Conservation (phyloP, 805 yeast genomes). For the Myxozyma melibiosi region DNA sequence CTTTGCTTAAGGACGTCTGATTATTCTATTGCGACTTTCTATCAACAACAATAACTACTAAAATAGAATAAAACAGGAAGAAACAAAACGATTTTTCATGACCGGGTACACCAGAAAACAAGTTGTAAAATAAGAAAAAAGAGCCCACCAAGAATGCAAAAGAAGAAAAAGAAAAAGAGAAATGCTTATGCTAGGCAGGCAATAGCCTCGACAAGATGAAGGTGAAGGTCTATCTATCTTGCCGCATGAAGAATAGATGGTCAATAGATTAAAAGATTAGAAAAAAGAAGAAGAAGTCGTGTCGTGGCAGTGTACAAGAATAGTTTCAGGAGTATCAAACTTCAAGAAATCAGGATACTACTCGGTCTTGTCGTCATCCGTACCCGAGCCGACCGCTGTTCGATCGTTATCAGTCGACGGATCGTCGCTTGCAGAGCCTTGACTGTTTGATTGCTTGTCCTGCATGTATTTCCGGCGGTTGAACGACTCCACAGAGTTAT, state of each 20-base stretch:
- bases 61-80: background rate
- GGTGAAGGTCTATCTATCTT: too few relatives aligned
- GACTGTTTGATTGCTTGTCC: background rate
- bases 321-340: too few relatives aligned
- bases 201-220: too few relatives aligned
- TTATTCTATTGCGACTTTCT: background rate
- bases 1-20: too few relatives aligned
- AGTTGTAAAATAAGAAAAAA: background rate
- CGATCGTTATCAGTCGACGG: background rate
- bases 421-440: background rate
- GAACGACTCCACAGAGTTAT: slow-evolving; percentile 11
- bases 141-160: slow-evolving; percentile 4
- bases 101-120: slow-evolving; percentile 4
- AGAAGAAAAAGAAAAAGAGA: background rate
- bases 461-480: slow-evolving; percentile 2
- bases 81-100: background rate
- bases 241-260: too few relatives aligned
- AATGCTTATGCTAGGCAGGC: background rate
- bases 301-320: too few relatives aligned
- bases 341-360: background rate
- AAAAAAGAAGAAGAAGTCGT: too few relatives aligned
- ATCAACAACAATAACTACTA: background rate
- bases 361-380: slow-evolving; percentile 3
- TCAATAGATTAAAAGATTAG: too few relatives aligned
- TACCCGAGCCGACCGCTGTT: background rate